Evolutionary conservation across 2,329 filamentous ascomycete genomes (phyloP).

Genomic region (Phialophora tarda): DNA sequence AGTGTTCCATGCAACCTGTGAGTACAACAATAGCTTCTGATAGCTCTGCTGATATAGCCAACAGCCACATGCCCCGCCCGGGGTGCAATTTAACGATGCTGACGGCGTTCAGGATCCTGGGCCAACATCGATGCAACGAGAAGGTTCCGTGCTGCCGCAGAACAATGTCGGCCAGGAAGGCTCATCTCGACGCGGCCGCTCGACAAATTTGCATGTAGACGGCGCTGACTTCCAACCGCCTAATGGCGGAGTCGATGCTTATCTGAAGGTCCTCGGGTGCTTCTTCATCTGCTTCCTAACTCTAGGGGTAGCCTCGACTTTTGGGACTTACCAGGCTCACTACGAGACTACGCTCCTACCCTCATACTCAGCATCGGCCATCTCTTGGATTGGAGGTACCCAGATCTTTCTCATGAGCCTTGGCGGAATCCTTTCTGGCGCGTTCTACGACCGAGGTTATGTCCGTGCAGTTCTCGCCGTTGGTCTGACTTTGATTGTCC

Average conservation of each 20-base stretch:
- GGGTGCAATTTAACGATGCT: too few relatives aligned
- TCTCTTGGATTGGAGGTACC: constrained; percentile 87
- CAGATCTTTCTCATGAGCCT: constrained; percentile 84
- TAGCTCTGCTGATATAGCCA: too few relatives aligned
- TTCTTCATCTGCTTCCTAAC: constrained; percentile 76
- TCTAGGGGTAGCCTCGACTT: constrained; percentile 54
- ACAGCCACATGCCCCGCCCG: too few relatives aligned
- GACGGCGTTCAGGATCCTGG: too few relatives aligned
- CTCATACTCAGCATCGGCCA: constrained; percentile 68
- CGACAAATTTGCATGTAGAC: too few relatives aligned
- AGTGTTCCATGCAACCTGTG: too few relatives aligned
- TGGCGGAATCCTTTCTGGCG: constrained; percentile 82
- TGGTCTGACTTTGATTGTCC: constrained; percentile 29
- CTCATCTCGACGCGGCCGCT: too few relatives aligned
- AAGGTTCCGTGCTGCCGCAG: too few relatives aligned
- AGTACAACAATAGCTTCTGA: too few relatives aligned
- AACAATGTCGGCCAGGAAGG: too few relatives aligned
- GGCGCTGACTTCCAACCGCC: constrained; percentile 1
- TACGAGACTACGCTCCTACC: constrained; percentile 73
- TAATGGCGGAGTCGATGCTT: constrained; percentile 76
- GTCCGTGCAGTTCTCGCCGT: constrained; percentile 57
- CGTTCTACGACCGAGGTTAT: constrained; percentile 71
- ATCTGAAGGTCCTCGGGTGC: constrained; percentile 82
- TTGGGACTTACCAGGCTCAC: constrained; percentile 78
- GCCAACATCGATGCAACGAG: too few relatives aligned